Evolutionary conservation across 1,139 yeast species (phyloP).

Genomic region (Geotrichum klebahnii): DNA sequence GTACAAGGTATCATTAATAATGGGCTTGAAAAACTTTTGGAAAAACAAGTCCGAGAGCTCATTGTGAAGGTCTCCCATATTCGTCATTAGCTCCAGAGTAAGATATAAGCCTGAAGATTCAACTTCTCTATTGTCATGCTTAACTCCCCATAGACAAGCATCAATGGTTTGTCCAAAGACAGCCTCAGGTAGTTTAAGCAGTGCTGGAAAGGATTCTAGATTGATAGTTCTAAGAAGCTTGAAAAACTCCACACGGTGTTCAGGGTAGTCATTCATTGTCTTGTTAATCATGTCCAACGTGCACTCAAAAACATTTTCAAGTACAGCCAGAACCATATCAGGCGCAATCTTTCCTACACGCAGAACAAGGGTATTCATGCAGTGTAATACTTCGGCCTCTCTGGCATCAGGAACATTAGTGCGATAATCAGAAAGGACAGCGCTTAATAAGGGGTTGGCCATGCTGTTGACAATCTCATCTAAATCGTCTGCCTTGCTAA

Average conservation of each 20-base stretch:
- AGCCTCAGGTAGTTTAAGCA: conserved; percentile 85
- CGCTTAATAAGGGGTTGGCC: conserved; percentile 75
- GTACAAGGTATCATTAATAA: conserved; percentile 84
- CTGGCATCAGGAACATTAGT: conserved; percentile 92
- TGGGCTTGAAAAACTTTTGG: conserved; percentile 81
- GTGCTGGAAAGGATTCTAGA: conserved; percentile 76
- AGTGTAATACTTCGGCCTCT: conserved; percentile 93
- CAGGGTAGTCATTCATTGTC: conserved; percentile 95
- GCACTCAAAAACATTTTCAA: conserved; percentile 89
- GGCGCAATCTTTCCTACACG: conserved; percentile 87
- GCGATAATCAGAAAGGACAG: conserved; percentile 86
- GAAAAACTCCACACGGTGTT: conserved; percentile 94
- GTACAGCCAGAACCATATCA: conserved; percentile 82
- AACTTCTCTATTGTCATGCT: conserved; percentile 92
- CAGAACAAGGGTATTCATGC: conserved; percentile 84
- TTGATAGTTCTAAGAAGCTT: conserved; percentile 83
- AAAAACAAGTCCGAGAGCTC: conserved; percentile 83
- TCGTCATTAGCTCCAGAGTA: conserved; percentile 74
- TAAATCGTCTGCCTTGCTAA: conserved; percentile 78
- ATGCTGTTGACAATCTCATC: conserved; percentile 82
- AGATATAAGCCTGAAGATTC: conserved; percentile 85
- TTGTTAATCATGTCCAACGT: conserved; percentile 92
- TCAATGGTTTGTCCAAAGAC: conserved; percentile 88
- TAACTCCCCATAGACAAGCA: conserved; percentile 96
- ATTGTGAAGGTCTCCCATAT: conserved; percentile 73